Conservation (phyloP, 106 monocot genomes). For the Agapanthus africanus region DNA sequence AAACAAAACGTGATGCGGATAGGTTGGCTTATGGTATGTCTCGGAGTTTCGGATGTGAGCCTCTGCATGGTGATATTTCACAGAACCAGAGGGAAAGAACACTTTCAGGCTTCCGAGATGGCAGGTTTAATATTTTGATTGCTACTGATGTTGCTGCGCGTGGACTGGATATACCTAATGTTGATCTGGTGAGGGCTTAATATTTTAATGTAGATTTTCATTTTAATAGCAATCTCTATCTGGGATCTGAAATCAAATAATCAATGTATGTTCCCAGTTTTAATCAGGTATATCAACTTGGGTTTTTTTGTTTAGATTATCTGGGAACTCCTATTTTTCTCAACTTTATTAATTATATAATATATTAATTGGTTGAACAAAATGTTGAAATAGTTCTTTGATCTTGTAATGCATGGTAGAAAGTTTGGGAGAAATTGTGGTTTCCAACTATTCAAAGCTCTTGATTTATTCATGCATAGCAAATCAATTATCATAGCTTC, state of each 20-base stretch:
- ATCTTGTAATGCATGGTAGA: no score
- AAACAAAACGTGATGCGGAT: constrained; percentile 97
- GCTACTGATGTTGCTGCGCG: constrained; percentile 99
- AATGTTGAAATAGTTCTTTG: no score
- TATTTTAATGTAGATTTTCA: not conserved
- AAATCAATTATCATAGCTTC: no score
- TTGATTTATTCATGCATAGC: no score
- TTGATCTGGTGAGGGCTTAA: constrained; percentile 61
- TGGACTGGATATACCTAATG: constrained; percentile 94
- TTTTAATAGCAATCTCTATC: not conserved
- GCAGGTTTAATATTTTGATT: constrained; percentile 74
- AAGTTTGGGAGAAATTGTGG: no score
- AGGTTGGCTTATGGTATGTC: constrained; percentile 62
- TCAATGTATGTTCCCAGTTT: not conserved
- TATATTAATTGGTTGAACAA: not conserved
- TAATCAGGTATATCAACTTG: not conserved
- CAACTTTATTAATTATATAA: not conserved
- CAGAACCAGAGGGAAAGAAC: constrained; percentile 89
- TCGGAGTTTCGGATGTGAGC: constrained; percentile 44
- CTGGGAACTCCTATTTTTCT: constrained; percentile 1
- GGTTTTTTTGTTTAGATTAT: not conserved
- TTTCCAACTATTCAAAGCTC: no score
- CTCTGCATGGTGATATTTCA: constrained; percentile 96
- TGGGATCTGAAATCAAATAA: no score
- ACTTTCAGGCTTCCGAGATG: constrained; percentile 84